Percentiles rank a stretch among this genome's conserved stretches.
Evolutionary conservation across 768 basidiomycete genomes (phyloP).

Genomic region (Pleurotus tuoliensis): DNA sequence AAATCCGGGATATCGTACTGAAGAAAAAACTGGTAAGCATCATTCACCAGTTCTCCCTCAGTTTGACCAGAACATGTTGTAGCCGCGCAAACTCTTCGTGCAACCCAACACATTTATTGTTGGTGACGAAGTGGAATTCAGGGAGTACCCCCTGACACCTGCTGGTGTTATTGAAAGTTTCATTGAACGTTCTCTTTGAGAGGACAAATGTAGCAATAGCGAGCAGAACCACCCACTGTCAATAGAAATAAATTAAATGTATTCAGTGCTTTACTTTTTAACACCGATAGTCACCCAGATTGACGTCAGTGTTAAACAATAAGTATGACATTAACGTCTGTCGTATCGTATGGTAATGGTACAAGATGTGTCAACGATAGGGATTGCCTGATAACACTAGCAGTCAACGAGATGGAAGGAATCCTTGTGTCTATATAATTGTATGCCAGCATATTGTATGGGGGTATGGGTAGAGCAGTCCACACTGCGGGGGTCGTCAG

Average conservation of each 20-base stretch:
- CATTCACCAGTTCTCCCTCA: not conserved
- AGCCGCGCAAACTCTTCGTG: conserved; percentile 84
- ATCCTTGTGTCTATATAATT: conserved; percentile 13
- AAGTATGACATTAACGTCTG: not conserved
- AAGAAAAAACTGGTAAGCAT: conserved; percentile 70
- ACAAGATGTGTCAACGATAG: conserved; percentile 4
- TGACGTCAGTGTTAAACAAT: conserved; percentile 1
- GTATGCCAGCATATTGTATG: conserved; percentile 7
- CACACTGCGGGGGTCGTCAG: conserved; percentile 24
- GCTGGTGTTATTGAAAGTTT: conserved; percentile 79
- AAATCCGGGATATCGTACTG: conserved; percentile 74
- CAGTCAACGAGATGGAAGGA: conserved; percentile 6
- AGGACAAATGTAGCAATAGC: not conserved
- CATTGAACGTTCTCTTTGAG: conserved; percentile 51
- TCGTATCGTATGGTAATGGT: conserved; percentile 10
- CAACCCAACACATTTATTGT: conserved; percentile 77
- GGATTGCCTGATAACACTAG: conserved; percentile 9
- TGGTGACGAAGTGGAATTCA: conserved; percentile 65
- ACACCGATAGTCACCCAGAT: no score
- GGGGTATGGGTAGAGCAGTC: not conserved
- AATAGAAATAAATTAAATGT: no score
- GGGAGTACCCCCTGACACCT: conserved; percentile 72
- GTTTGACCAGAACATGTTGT: conserved; percentile 5
- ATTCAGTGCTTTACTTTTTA: no score
- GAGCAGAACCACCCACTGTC: no score